These are phyloP conservation scores for Piromyces finnis DNA, from an alignment of 192 early-diverging fungal species.

Conservation along the genomic window DNA sequence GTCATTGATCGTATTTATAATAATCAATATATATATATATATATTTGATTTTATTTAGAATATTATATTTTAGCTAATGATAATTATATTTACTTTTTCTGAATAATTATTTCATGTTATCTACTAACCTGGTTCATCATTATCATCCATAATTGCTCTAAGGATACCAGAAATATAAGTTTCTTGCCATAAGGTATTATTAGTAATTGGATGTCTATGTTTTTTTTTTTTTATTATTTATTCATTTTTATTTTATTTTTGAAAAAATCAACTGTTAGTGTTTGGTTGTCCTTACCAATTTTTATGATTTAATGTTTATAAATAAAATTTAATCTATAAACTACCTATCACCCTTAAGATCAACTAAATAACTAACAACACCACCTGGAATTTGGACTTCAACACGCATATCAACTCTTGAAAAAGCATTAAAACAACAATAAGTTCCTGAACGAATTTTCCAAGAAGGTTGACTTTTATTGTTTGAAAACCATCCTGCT, in stretches of 20 bases:
- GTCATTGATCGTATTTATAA: no score
- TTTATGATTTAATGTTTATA: no score
- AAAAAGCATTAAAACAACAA: constrained; percentile 96
- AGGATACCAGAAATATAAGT: constrained; percentile 73
- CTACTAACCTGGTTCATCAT: constrained; percentile 32
- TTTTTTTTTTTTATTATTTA: no score
- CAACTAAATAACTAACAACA: constrained; percentile 82
- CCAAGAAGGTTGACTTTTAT: constrained; percentile 14
- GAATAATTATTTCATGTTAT: no score
- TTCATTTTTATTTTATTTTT: no score
- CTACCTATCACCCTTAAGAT: constrained; percentile 71
- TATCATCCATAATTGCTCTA: constrained; percentile 76
- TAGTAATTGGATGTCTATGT: constrained; percentile 3
- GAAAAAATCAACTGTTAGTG: no score
- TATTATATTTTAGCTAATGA: no score
- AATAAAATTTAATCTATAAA: no score
- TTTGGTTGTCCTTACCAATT: no score
- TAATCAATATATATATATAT: no score
- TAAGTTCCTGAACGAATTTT: constrained; percentile 56
- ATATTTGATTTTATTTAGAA: no score
- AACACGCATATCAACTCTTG: constrained; percentile 90
- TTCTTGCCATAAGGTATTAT: constrained; percentile 72
- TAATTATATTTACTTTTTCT: no score
- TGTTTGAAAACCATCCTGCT: constrained; percentile 12
- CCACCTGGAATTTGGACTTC: constrained; percentile 97